phyloP scores from a whole-genome alignment of 768 basidiomycete species.

The Leucosporidium scottii region DNA sequence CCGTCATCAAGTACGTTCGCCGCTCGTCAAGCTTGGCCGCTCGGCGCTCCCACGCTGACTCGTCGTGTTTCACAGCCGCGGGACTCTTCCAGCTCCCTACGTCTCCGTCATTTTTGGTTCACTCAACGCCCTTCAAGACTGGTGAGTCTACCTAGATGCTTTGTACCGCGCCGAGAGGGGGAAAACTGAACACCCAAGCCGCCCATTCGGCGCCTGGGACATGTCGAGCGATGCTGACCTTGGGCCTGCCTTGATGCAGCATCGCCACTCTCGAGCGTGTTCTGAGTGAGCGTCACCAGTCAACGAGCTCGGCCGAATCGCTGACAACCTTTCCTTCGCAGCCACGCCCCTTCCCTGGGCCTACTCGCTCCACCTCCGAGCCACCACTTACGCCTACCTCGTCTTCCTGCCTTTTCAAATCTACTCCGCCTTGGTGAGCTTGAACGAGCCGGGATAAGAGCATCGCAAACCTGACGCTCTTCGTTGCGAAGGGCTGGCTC shows the following conservation, averaged over 20 bases:
- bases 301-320: slow-evolving; percentile 14
- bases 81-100: slow-evolving; percentile 33
- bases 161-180: no score
- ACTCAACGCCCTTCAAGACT: slow-evolving; percentile 36
- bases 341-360: slow-evolving; percentile 39
- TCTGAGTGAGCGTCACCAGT: slow-evolving; percentile 5
- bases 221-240: no score
- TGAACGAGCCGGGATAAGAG: background rate
- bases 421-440: background rate
- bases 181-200: no score
- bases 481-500: slow-evolving; percentile 29
- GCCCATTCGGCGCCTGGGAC: no score
- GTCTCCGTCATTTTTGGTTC: slow-evolving; percentile 30
- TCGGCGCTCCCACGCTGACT: no score
- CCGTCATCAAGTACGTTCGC: background rate
- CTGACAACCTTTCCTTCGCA: background rate
- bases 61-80: no score
- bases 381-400: background rate
- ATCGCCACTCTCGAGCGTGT: slow-evolving; percentile 40
- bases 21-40: no score
- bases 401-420: no score
- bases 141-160: background rate
- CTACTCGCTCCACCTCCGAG: slow-evolving; percentile 22
- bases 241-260: slow-evolving; percentile 1
- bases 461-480: background rate